These are phyloP conservation scores for Silene latifolia DNA, from an alignment of 148 eudicot genomes.

Conservation along the genomic window DNA sequence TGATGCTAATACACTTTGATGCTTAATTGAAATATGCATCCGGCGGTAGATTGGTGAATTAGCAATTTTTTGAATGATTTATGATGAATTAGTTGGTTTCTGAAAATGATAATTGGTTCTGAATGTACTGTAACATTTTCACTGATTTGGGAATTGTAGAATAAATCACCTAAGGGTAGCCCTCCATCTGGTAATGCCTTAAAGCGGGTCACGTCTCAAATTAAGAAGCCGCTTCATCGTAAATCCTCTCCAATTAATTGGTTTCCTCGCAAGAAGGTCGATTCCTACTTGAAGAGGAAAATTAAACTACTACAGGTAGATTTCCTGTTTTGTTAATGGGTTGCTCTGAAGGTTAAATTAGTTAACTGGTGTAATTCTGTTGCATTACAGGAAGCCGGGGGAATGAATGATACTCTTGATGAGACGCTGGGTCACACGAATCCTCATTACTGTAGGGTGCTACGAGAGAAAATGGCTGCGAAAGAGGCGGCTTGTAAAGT, in stretches of 20 bases:
- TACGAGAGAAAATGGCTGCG: slow-evolving; percentile 79
- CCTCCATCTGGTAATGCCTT: slow-evolving; percentile 44
- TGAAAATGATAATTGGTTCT: too few species aligned
- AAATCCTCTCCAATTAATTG: slow-evolving; percentile 81
- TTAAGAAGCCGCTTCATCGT: slow-evolving; percentile 64
- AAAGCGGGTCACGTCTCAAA: slow-evolving; percentile 62
- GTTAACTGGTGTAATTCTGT: too few species aligned
- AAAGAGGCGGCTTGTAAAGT: slow-evolving; percentile 81
- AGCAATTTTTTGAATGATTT: too few species aligned
- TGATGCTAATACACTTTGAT: not conserved
- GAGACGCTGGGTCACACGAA: slow-evolving; percentile 88
- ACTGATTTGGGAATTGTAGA: slow-evolving; percentile 34
- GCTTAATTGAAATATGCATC: not conserved
- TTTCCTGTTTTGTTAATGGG: not conserved
- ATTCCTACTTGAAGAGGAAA: slow-evolving; percentile 78
- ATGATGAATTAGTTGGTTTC: too few species aligned
- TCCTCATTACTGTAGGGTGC: slow-evolving; percentile 81
- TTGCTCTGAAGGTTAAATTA: not conserved
- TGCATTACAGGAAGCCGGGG: slow-evolving; percentile 69
- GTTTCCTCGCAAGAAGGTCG: slow-evolving; percentile 86
- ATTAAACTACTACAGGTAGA: slow-evolving; percentile 68
- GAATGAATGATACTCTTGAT: slow-evolving; percentile 83
- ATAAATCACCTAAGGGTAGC: slow-evolving; percentile 50
- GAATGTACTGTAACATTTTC: too few species aligned
- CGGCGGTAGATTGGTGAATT: too few species aligned